Evolutionary conservation across 1,284 basidiomycete species (phyloP).

Genomic region (Ceratobasidium theobromae): DNA sequence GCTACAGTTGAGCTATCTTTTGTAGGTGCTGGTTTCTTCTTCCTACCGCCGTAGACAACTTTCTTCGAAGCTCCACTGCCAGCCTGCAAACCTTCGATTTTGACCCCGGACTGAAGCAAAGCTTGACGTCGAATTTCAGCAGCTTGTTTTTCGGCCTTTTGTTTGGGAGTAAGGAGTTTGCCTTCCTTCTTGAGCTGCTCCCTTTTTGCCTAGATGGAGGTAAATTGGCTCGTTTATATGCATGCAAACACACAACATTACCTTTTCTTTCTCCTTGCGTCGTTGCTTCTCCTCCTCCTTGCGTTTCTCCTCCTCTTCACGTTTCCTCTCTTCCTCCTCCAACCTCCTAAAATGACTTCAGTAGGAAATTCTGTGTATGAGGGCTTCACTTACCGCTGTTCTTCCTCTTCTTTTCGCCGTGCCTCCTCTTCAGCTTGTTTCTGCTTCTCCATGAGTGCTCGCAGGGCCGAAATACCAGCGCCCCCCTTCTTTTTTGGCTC

Average conservation of each 20-base stretch:
- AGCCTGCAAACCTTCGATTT: constrained; percentile 83
- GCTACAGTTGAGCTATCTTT: constrained; percentile 38
- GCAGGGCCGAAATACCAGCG: constrained; percentile 63
- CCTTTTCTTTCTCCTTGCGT: constrained; percentile 91
- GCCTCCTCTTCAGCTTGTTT: constrained; percentile 80
- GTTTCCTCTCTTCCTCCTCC: constrained; percentile 79
- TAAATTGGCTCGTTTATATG: constrained; percentile 19
- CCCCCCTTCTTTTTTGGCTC: constrained; percentile 69
- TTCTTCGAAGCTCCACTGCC: constrained; percentile 61
- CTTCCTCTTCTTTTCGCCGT: constrained; percentile 66
- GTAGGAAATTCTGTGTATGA: background rate
- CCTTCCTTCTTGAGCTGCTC: constrained; percentile 90
- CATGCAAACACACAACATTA: constrained; percentile 42
- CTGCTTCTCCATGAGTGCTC: constrained; percentile 87
- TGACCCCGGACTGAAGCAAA: constrained; percentile 84
- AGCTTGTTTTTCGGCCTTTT: constrained; percentile 90
- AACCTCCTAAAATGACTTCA: constrained; percentile 50
- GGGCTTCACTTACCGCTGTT: constrained; percentile 46
- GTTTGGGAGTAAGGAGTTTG: constrained; percentile 88
- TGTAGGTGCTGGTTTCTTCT: constrained; percentile 64
- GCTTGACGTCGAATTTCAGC: constrained; percentile 92
- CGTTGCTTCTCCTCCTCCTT: constrained; percentile 83
- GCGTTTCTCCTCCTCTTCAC: constrained; percentile 72
- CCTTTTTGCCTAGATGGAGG: constrained; percentile 63
- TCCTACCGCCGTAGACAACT: constrained; percentile 79